A percentile compares a stretch with the other conserved stretches of the same genome.
Evolutionary conservation across 352 stramenopile species (phyloP).

Genomic region (Elongisporangium anandrum): DNA sequence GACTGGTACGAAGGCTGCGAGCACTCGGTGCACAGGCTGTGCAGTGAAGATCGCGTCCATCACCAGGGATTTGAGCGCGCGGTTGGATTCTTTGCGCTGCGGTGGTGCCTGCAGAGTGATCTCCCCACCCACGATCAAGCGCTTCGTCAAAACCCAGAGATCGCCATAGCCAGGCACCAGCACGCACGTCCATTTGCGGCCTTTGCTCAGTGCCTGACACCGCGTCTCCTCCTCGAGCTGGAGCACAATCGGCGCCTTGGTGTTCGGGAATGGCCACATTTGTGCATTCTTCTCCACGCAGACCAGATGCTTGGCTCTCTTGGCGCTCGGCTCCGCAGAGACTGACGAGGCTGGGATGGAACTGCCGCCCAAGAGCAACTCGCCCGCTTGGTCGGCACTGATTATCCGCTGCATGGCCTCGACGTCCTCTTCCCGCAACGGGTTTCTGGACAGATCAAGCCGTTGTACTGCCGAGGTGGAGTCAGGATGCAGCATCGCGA

Average conservation of each 20-base stretch:
- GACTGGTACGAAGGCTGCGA: conserved; percentile 14
- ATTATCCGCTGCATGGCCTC: conserved; percentile 7
- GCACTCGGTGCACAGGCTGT: conserved; percentile 7
- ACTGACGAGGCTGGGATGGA: neutral
- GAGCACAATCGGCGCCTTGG: neutral
- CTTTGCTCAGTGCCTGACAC: conserved; percentile 14
- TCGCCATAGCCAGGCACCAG: conserved; percentile 31
- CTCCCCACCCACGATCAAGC: neutral
- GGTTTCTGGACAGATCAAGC: conserved; percentile 39
- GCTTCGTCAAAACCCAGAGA: conserved; percentile 15
- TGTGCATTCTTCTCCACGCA: conserved; percentile 2
- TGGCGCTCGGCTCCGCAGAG: neutral
- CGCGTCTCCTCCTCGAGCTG: conserved; percentile 10
- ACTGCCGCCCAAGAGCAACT: neutral
- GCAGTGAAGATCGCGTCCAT: conserved; percentile 24
- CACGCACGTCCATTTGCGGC: conserved; percentile 16
- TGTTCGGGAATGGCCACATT: conserved; percentile 2
- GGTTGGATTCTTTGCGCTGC: neutral
- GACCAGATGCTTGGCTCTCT: neutral
- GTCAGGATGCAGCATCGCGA: conserved; percentile 17
- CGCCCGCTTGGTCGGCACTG: neutral
- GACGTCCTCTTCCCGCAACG: conserved; percentile 24
- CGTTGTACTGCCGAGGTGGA: conserved; percentile 12
- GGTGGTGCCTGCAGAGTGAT: neutral
- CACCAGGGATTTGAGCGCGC: conserved; percentile 19